phyloP scores from a whole-genome alignment of 108 stramenopile species.

The Poteriospumella lacustris region DNA sequence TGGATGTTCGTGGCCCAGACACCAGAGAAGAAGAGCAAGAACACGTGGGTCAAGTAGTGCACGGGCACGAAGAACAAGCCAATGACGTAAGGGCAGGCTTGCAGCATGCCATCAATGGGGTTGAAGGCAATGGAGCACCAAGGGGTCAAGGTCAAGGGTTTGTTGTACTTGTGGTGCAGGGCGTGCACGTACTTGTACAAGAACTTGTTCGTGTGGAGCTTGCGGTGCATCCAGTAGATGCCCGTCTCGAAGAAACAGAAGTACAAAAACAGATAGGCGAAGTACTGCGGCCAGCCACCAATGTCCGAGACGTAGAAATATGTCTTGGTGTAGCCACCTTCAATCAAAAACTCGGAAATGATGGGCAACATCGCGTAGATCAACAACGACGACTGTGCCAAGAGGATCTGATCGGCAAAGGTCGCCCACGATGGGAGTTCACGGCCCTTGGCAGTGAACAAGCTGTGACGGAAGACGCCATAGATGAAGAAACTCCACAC shows the following conservation, averaged over 20 bases:
- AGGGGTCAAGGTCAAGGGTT: conserved; percentile 70
- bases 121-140: conserved; percentile 83
- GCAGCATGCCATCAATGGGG: conserved; percentile 71
- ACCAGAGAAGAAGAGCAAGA: conserved; percentile 71
- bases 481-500: conserved; percentile 64
- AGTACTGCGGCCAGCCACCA: conserved; percentile 61
- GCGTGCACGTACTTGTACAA: conserved; percentile 75
- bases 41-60: conserved; percentile 75
- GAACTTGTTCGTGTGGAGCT: conserved; percentile 76
- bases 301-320: conserved; percentile 69
- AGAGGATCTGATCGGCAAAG: conserved; percentile 68
- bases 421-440: conserved; percentile 33
- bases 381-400: conserved; percentile 64
- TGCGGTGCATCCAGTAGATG: conserved; percentile 81
- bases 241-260: conserved; percentile 70
- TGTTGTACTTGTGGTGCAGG: conserved; percentile 69
- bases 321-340: conserved; percentile 62
- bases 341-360: conserved; percentile 68
- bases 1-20: conserved; percentile 87
- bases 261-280: conserved; percentile 58
- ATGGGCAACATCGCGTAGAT: conserved; percentile 70
- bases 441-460: conserved; percentile 50
- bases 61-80: conserved; percentile 63
- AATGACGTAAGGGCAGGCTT: conserved; percentile 70
- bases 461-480: conserved; percentile 49